phyloP scores from a whole-genome alignment of 352 stramenopile genomes.

The Globisporangium heterothallicum region DNA sequence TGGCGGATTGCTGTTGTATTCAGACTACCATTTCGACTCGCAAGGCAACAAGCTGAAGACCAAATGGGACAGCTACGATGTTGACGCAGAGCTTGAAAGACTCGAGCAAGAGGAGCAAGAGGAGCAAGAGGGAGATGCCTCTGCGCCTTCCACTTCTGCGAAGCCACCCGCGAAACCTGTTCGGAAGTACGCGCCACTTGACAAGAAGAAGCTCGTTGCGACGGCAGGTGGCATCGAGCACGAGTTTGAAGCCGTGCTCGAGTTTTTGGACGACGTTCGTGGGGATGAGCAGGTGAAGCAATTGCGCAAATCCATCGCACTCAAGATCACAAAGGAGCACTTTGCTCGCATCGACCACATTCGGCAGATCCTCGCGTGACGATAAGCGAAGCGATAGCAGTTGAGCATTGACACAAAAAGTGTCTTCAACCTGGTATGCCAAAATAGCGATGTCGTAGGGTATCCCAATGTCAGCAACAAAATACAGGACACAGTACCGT shows the following conservation, averaged over 20 bases:
- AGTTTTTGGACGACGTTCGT: constrained; percentile 68
- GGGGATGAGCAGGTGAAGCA: constrained; percentile 62
- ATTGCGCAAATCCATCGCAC: constrained; percentile 60
- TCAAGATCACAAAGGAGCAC: constrained; percentile 62
- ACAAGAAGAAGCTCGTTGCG: constrained; percentile 39
- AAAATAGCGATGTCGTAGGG: not conserved
- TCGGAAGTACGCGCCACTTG: constrained; percentile 15
- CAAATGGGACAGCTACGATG: constrained; percentile 81
- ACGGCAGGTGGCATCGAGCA: constrained; percentile 51
- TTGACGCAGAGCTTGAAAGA: constrained; percentile 66
- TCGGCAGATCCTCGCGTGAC: constrained; percentile 19
- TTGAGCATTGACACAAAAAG: not conserved
- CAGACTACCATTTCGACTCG: constrained; percentile 86
- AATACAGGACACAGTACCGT: not conserved
- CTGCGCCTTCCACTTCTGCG: not conserved
- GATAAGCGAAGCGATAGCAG: not conserved
- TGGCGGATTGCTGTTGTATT: constrained; percentile 1
- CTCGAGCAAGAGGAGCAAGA: constrained; percentile 52
- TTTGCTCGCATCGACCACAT: constrained; percentile 64
- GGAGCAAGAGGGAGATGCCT: not conserved
- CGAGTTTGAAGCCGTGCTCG: constrained; percentile 73
- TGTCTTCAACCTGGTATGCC: no score
- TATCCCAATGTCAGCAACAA: constrained; percentile 14
- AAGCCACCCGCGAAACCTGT: constrained; percentile 2
- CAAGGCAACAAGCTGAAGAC: constrained; percentile 84